Evolutionary conservation across 208 protist genomes (phyloP).

Genomic region (Strigomonas galati): DNA sequence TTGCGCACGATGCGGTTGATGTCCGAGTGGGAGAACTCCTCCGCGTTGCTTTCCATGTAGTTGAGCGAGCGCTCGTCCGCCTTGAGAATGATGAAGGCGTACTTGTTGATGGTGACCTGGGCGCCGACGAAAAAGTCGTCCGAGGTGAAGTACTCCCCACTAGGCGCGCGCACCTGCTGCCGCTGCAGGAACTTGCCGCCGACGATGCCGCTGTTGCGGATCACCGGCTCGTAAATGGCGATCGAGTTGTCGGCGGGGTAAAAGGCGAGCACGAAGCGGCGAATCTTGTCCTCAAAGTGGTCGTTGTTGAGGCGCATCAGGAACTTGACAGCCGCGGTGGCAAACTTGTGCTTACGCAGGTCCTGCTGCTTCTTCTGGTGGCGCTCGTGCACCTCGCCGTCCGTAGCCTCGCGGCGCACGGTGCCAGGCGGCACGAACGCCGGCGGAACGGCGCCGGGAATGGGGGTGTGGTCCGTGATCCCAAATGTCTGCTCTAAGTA

Average conservation of each 20-base stretch:
- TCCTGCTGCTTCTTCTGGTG: conserved; percentile 67
- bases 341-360: conserved; percentile 79
- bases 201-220: conserved; percentile 93
- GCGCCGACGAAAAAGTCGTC: conserved; percentile 91
- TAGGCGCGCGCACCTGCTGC: conserved; percentile 55
- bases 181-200: conserved; percentile 94
- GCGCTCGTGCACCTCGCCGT: conserved; percentile 84
- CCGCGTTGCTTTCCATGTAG: conserved; percentile 91
- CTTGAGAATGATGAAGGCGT: conserved; percentile 78
- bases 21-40: conserved; percentile 82
- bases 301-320: conserved; percentile 80
- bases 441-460: conserved; percentile 60
- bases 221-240: conserved; percentile 86
- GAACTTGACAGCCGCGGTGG: conserved; percentile 88
- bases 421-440: conserved; percentile 63
- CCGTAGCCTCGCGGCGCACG: conserved; percentile 82
- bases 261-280: conserved; percentile 90
- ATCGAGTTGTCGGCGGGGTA: conserved; percentile 93
- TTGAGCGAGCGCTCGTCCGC: conserved; percentile 87
- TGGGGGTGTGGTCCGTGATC: conserved; percentile 50
- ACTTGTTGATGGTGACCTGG: conserved; percentile 63
- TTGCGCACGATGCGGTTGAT: conserved; percentile 88
- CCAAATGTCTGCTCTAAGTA: conserved; percentile 78
- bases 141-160: conserved; percentile 57
- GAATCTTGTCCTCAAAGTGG: conserved; percentile 78